Base-by-base conservation (phyloP, 202 grass and related monocot genomes). In the Panicum virgatum region DNA sequence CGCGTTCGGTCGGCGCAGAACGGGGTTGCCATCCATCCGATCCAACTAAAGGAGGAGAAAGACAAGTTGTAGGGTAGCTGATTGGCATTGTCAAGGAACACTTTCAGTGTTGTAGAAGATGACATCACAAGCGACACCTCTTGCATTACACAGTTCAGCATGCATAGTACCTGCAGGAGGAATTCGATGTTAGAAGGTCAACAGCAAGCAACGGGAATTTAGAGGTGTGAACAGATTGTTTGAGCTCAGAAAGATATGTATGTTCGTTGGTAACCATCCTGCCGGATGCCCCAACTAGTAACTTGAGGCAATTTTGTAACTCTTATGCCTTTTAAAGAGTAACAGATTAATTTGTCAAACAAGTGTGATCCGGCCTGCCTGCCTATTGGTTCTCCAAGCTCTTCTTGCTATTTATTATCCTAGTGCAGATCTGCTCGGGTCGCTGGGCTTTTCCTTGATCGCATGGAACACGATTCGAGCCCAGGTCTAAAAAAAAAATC, bases 21-120 rank as follows among this genome's bases (percentile, higher is more conserved):
- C 22, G 94, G 91, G 54, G 94, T 93, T 50, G 84, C 82, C 34
- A 91, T 97, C 57, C 87, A 93, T 62, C 78, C 91, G 0, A 89
- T 97, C 53, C 82, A 36, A 68, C 77, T 97, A 58, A 68, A 97
- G 72, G 86, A 91, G 6, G 59, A 45, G 8, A 54, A 70, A 12
- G 69, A 87, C 5, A 44, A 77, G 10, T 71, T 87, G 72, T 87
- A 82, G 84, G 36, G 32, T 81, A 60, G 50, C 13, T 57, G 19
- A 44, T 73, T 45, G 30, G 30, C 69, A 69, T 25, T 18, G 16
- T 72, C 9, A 18, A 32, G 29, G 78, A 32, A 40, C 32, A 20
- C 29, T 3, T 34, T 40, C 16, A 11, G 15, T 75, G 62, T 81
- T 51, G 15, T 81, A 62, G 34, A 72, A 48, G 73, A 30, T 62